These are phyloP conservation scores for Halenospora varia DNA, from an alignment of 495 filamentous ascomycete species.

Conservation along the genomic window DNA sequence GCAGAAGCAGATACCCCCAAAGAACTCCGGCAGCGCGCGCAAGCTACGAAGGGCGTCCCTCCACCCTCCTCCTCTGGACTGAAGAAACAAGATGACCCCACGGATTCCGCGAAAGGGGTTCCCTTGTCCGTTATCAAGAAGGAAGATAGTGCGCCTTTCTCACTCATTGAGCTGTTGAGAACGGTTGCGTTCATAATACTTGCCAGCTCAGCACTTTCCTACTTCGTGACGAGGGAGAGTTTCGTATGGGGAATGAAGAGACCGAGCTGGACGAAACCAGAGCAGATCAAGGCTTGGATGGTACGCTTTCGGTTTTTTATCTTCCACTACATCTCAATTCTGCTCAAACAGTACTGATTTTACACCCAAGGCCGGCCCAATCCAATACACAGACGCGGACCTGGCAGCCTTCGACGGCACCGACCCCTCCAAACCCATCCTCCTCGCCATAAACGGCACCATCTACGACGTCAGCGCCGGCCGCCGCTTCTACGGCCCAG, in stretches of 20 bases:
- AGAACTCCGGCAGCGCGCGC: neutral
- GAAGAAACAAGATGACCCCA: neutral
- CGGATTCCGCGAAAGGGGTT: no score
- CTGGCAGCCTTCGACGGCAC: slow-evolving; percentile 75
- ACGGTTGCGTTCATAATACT: slow-evolving; percentile 59
- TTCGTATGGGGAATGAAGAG: slow-evolving; percentile 59
- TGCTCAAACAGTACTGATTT: no score
- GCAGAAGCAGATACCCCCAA: neutral
- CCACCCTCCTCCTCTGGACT: neutral
- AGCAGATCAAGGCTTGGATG: slow-evolving; percentile 57
- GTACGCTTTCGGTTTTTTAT: slow-evolving; percentile 2
- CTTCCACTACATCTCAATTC: neutral
- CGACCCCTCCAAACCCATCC: slow-evolving; percentile 72
- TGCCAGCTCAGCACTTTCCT: slow-evolving; percentile 56
- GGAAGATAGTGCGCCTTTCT: slow-evolving; percentile 36
- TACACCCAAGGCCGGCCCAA: slow-evolving; percentile 52
- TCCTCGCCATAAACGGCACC: slow-evolving; percentile 86
- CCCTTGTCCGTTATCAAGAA: slow-evolving; percentile 31
- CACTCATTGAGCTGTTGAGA: slow-evolving; percentile 69
- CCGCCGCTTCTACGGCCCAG: slow-evolving; percentile 77
- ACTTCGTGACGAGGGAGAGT: slow-evolving; percentile 35
- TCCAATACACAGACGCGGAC: slow-evolving; percentile 65
- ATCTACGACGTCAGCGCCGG: slow-evolving; percentile 90
- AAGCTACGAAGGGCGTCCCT: neutral
- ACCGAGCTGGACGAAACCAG: slow-evolving; percentile 62